phyloP scores from a whole-genome alignment of 2,329 filamentous ascomycete genomes.

The Aspergillus awamori region DNA sequence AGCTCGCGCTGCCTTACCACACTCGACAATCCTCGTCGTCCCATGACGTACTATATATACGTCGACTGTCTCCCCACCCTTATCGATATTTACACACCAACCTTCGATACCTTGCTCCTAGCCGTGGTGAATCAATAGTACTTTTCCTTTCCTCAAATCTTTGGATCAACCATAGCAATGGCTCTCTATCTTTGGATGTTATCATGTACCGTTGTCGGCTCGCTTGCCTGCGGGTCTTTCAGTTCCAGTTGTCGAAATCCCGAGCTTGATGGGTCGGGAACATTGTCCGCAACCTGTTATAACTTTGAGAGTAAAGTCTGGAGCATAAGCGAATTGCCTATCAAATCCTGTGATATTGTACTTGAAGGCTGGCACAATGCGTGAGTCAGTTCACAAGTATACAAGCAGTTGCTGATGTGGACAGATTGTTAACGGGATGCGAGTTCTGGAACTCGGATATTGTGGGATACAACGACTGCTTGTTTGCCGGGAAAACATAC shows the following conservation, averaged over 20 bases:
- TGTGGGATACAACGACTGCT: neutral
- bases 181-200: neutral
- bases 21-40: too few relatives aligned
- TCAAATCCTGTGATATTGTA: neutral
- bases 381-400: neutral
- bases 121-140: neutral
- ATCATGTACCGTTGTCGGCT: neutral
- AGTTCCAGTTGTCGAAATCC: neutral
- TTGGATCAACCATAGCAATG: neutral
- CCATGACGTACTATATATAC: too few relatives aligned
- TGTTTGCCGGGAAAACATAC: neutral
- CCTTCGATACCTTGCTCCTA: neutral
- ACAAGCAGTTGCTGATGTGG: neutral
- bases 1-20: too few relatives aligned
- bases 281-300: neutral
- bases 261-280: neutral
- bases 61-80: rapidly evolving
- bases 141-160: neutral
- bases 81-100: neutral
- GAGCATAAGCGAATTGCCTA: neutral
- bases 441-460: neutral
- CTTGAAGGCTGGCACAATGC: neutral
- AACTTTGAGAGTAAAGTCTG: neutral
- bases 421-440: neutral
- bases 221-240: neutral